These are phyloP conservation scores for Pleurostoma richardsiae DNA, from an alignment of 2,329 filamentous ascomycete genomes.

Conservation along the genomic window DNA sequence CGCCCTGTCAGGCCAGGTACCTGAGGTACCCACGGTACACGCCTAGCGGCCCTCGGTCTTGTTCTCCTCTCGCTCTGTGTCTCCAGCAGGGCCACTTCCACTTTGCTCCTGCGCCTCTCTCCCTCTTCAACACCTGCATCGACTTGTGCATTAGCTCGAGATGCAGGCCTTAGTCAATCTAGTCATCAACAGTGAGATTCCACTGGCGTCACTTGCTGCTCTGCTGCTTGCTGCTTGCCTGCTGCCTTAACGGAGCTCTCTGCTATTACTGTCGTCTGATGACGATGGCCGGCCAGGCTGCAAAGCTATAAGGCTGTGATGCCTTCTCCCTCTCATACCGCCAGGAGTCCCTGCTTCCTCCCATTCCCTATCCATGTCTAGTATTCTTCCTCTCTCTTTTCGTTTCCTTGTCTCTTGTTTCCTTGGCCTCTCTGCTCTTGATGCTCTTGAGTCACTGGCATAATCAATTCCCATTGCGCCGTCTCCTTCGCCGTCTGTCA, in stretches of 20 bases:
- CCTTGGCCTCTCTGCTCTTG: slow-evolving; percentile 9
- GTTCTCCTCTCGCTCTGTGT: no score
- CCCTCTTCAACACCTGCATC: slow-evolving; percentile 14
- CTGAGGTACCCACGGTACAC: no score
- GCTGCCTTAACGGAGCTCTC: slow-evolving; percentile 15
- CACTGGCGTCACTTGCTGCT: slow-evolving; percentile 2
- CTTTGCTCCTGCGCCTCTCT: slow-evolving; percentile 2
- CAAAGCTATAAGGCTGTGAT: slow-evolving; percentile 52
- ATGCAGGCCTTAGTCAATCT: no score
- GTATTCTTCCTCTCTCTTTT: slow-evolving; percentile 1
- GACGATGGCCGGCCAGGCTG: slow-evolving; percentile 27
- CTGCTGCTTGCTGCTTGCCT: slow-evolving; percentile 3
- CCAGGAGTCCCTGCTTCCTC: neutral
- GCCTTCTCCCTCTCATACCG: slow-evolving; percentile 26
- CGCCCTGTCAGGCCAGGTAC: no score
- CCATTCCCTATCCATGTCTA: slow-evolving; percentile 7
- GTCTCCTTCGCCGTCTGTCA: no score
- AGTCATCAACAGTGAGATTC: slow-evolving; percentile 10
- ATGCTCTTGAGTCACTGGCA: neutral
- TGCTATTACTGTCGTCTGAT: slow-evolving; percentile 14
- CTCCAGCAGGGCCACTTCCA: no score
- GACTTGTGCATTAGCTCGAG: slow-evolving; percentile 6
- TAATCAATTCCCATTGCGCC: no score
- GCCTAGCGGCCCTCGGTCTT: no score
- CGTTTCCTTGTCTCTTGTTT: slow-evolving; percentile 17